These are phyloP conservation scores for Aureobasidium namibiae DNA, from an alignment of 2,329 filamentous ascomycete species.

Conservation along the genomic window DNA sequence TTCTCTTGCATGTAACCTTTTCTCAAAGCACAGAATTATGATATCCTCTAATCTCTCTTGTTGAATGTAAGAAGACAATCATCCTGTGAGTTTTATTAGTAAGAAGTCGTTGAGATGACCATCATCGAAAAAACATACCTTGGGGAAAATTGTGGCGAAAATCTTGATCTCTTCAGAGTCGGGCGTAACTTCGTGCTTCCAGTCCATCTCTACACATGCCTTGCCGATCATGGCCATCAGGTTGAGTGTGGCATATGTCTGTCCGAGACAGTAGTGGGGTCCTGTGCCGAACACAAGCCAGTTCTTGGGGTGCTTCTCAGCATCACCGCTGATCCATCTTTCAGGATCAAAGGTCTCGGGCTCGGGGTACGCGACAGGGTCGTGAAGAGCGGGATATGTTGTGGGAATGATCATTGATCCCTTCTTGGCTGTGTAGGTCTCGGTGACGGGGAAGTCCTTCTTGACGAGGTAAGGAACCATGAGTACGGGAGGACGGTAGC, in stretches of 20 bases:
- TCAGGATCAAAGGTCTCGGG: slow-evolving; percentile 86
- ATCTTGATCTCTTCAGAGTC: slow-evolving; percentile 92
- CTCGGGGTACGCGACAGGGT: slow-evolving; percentile 84
- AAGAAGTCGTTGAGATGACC: not conserved
- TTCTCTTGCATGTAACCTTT: not conserved
- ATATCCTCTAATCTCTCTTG: slow-evolving; percentile 9
- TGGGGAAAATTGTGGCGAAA: slow-evolving; percentile 96
- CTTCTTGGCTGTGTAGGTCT: slow-evolving; percentile 86
- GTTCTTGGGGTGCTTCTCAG: slow-evolving; percentile 89
- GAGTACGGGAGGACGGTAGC: slow-evolving; percentile 90
- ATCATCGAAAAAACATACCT: slow-evolving; percentile 50
- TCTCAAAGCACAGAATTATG: not conserved
- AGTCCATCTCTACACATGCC: slow-evolving; percentile 60
- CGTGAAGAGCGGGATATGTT: slow-evolving; percentile 81
- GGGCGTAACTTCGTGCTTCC: slow-evolving; percentile 79
- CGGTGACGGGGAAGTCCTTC: slow-evolving; percentile 87
- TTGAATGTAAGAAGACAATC: slow-evolving; percentile 14
- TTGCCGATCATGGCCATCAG: slow-evolving; percentile 85
- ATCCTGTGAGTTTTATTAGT: slow-evolving; percentile 6
- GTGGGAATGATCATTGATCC: slow-evolving; percentile 92
- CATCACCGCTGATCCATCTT: slow-evolving; percentile 82
- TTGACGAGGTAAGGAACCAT: slow-evolving; percentile 95
- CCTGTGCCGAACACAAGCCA: slow-evolving; percentile 86
- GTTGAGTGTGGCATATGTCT: slow-evolving; percentile 84
- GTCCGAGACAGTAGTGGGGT: slow-evolving; percentile 92